Evolutionary conservation across 305 asterid species (phyloP).

Genomic region (Fraxinus sp.): DNA sequence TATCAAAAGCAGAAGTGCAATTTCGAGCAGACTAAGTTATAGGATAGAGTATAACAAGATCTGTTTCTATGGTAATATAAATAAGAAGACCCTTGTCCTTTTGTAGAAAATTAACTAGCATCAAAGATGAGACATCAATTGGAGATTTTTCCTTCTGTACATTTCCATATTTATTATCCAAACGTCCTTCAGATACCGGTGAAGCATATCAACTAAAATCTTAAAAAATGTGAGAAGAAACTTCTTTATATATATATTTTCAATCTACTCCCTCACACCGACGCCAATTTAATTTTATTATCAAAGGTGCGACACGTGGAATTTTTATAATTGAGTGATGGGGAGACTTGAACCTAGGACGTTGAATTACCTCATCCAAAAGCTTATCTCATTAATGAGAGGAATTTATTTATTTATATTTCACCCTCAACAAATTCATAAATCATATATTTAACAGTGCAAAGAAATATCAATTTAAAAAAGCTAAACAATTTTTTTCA

Average conservation of each 20-base stretch:
- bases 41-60: neutral
- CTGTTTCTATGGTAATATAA: neutral
- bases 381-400: neutral
- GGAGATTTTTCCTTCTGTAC: neutral
- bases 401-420: neutral
- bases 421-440: neutral
- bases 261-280: neutral
- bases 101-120: neutral
- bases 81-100: neutral
- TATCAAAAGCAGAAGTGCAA: slow-evolving; percentile 3
- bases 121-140: neutral
- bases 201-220: neutral
- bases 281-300: neutral
- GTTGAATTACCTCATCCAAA: neutral
- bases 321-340: neutral
- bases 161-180: slow-evolving; percentile 4
- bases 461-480: neutral
- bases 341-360: neutral
- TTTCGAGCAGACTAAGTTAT: neutral
- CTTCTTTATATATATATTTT: neutral
- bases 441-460: slow-evolving; percentile 3
- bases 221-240: neutral
- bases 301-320: neutral
- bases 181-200: neutral
- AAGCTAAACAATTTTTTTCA: slow-evolving; percentile 8